Conservation (phyloP, 2,329 filamentous ascomycete species). For the Samsoniella hepiali region DNA sequence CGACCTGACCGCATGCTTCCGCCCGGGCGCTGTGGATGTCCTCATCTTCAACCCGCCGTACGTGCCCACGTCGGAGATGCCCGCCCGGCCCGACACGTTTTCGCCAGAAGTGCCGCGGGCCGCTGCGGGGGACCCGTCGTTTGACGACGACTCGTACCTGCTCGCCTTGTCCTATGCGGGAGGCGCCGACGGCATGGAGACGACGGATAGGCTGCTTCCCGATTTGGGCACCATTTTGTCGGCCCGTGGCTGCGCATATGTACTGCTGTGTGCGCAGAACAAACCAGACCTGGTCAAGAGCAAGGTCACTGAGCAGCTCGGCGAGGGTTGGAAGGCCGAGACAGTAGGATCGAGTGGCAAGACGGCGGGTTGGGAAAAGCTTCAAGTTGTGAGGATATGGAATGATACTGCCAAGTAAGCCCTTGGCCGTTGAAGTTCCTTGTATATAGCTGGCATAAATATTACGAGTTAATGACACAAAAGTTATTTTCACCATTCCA, state of each 20-base stretch:
- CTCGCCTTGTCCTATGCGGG: constrained; percentile 86
- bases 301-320: constrained; percentile 51
- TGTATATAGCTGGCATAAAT: constrained; percentile 11
- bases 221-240: constrained; percentile 63
- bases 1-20: constrained; percentile 65
- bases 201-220: constrained; percentile 74
- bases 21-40: constrained; percentile 64
- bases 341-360: constrained; percentile 80
- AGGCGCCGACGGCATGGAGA: constrained; percentile 89
- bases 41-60: constrained; percentile 97
- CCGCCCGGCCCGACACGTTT: constrained; percentile 44
- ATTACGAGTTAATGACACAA: constrained; percentile 13
- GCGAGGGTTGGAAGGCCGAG: constrained; percentile 64
- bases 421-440: neutral
- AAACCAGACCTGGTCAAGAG: constrained; percentile 71
- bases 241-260: constrained; percentile 74
- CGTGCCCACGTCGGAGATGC: constrained; percentile 78
- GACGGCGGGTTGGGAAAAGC: constrained; percentile 89
- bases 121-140: constrained; percentile 43
- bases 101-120: constrained; percentile 25
- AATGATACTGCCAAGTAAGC: constrained; percentile 37
- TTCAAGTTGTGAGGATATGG: constrained; percentile 88
- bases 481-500: neutral
- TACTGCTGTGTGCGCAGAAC: constrained; percentile 89
- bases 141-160: constrained; percentile 78